A percentile compares a stretch with the other conserved stretches of the same genome.
Evolutionary conservation across 176 grass and related monocot species (phyloP).

Genomic region (Zoysia japonica): DNA sequence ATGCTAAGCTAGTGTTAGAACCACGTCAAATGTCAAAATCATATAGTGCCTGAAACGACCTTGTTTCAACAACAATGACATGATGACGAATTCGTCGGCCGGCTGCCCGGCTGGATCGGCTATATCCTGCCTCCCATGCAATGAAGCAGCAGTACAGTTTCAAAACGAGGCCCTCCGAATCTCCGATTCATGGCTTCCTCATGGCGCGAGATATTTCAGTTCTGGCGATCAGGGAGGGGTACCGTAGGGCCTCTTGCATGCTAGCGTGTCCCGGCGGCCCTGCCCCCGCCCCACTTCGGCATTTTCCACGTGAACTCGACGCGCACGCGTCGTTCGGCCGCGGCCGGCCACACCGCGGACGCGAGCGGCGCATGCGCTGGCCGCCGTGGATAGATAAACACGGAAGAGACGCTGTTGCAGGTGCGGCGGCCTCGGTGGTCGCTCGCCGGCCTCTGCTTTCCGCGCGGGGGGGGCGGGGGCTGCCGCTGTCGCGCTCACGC

Average conservation of each 20-base stretch:
- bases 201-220: no score
- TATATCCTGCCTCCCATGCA: background rate
- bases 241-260: background rate
- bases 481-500: no score
- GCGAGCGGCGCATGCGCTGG: no score
- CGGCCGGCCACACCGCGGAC: no score
- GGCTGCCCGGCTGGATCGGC: background rate
- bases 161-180: no score
- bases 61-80: background rate
- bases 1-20: background rate
- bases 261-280: no score
- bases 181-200: no score
- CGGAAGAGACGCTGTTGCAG: background rate
- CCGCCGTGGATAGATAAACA: background rate
- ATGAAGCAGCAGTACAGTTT: no score
- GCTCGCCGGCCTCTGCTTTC: no score
- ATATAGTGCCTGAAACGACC: constrained; percentile 1
- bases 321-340: no score
- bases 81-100: constrained; percentile 10
- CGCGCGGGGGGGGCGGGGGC: no score
- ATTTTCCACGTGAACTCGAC: background rate
- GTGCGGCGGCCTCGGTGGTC: background rate
- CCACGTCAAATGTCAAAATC: constrained; percentile 13
- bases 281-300: background rate
- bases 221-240: no score